Conservation (phyloP, 306 rosid species). For the Prunus mongolica region DNA sequence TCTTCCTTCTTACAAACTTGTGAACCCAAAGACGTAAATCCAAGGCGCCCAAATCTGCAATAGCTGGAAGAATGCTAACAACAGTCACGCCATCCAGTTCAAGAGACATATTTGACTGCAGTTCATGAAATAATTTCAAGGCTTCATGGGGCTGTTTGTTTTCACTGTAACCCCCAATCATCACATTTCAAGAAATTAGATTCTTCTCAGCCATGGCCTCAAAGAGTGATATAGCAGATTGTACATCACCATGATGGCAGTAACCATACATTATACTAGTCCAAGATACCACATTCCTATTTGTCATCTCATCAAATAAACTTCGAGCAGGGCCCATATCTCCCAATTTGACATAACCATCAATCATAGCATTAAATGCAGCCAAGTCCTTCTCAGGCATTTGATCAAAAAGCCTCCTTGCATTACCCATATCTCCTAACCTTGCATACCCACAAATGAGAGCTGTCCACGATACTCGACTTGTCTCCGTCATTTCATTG, state of each 20-base stretch:
- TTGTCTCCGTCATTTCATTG: constrained; percentile 54
- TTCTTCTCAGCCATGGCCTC: constrained; percentile 63
- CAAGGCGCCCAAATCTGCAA: constrained; percentile 63
- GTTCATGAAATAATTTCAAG: constrained; percentile 49
- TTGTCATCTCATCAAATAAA: constrained; percentile 50
- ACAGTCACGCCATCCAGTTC: constrained; percentile 64
- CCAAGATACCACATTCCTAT: constrained; percentile 62
- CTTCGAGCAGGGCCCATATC: constrained; percentile 48
- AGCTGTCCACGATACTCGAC: constrained; percentile 59
- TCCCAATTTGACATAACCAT: constrained; percentile 60
- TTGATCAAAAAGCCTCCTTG: constrained; percentile 50
- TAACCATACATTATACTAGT: constrained; percentile 67
- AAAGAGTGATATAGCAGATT: constrained; percentile 50
- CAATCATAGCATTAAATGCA: constrained; percentile 55
- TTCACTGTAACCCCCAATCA: constrained; percentile 69
- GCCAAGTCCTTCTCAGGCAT: constrained; percentile 54
- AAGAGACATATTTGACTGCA: constrained; percentile 30
- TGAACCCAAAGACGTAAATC: constrained; percentile 66
- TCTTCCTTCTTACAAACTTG: constrained; percentile 36
- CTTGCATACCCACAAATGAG: constrained; percentile 59
- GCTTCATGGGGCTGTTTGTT: constrained; percentile 50
- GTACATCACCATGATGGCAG: constrained; percentile 43
- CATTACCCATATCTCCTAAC: constrained; percentile 51
- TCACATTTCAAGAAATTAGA: constrained; percentile 58
- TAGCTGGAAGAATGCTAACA: constrained; percentile 65